phyloP scores from a whole-genome alignment of 2,329 filamentous ascomycete species.

The Beauveria sp. region DNA sequence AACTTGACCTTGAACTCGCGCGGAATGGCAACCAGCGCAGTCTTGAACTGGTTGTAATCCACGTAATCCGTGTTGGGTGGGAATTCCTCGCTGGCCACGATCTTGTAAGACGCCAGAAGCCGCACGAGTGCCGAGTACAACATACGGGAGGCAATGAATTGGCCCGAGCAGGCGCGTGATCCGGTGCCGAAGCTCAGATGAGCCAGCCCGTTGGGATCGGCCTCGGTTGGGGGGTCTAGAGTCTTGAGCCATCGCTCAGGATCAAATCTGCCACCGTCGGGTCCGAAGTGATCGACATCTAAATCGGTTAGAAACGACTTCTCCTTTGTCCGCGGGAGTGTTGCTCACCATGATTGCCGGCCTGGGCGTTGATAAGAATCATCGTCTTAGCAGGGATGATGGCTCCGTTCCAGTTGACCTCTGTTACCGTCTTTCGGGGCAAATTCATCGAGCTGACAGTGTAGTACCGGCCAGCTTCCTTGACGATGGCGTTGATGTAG shows the following conservation, averaged over 20 bases:
- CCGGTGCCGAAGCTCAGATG: conserved; percentile 47
- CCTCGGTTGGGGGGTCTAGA: conserved; percentile 19
- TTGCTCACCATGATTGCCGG: conserved; percentile 40
- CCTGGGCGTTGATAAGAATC: conserved; percentile 48
- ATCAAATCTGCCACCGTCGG: background rate
- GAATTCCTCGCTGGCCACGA: conserved; percentile 37
- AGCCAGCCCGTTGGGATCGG: conserved; percentile 20
- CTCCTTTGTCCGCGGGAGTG: conserved; percentile 11
- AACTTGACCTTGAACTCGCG: conserved; percentile 49
- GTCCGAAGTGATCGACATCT: background rate
- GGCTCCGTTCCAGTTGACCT: conserved; percentile 43
- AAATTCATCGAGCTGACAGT: conserved; percentile 46
- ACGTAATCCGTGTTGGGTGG: conserved; percentile 56
- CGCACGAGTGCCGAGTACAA: conserved; percentile 42
- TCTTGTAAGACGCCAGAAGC: conserved; percentile 40
- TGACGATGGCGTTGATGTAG: conserved; percentile 40
- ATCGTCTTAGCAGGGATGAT: conserved; percentile 45
- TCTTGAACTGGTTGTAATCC: conserved; percentile 54
- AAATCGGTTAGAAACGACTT: background rate
- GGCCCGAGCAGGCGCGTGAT: conserved; percentile 42
- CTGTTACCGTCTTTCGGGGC: conserved; percentile 41
- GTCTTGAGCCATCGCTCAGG: background rate
- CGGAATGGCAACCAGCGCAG: conserved; percentile 52
- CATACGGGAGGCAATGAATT: conserved; percentile 41
- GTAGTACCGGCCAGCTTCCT: conserved; percentile 45